These are phyloP conservation scores for Lavandula angustifolia DNA, from an alignment of 257 asterid genomes.

Conservation along the genomic window DNA sequence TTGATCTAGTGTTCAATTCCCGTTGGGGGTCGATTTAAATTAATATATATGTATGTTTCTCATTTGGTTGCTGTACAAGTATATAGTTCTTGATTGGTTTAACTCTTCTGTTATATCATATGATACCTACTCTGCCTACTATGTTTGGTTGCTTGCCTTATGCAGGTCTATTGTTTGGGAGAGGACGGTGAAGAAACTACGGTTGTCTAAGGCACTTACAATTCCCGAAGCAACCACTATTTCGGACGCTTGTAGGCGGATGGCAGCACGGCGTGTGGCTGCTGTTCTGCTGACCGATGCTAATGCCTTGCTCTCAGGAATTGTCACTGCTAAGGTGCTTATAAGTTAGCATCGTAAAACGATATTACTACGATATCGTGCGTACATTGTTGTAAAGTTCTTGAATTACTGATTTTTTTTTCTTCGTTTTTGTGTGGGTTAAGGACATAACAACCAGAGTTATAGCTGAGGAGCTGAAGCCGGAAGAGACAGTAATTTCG, in stretches of 20 bases:
- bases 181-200: constrained; percentile 94
- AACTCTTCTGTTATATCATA: neutral
- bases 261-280: constrained; percentile 86
- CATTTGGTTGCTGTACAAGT: no score
- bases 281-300: constrained; percentile 92
- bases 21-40: no score
- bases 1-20: no score
- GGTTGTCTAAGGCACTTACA: constrained; percentile 89
- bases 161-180: constrained; percentile 67
- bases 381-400: constrained; percentile 20
- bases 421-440: constrained; percentile 13
- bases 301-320: constrained; percentile 93
- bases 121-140: neutral
- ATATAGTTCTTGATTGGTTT: neutral
- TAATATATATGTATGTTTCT: no score
- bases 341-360: constrained; percentile 7
- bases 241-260: constrained; percentile 90
- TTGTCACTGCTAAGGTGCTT: constrained; percentile 88
- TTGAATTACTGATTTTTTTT: constrained; percentile 11
- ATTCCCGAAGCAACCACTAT: constrained; percentile 94
- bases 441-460: constrained; percentile 95
- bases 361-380: no score
- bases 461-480: constrained; percentile 89
- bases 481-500: constrained; percentile 77
- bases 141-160: constrained; percentile 12